A percentile compares a stretch with the other conserved stretches of the same genome.
These are phyloP conservation scores for Aspergillus jensenii DNA, from an alignment of 2,329 filamentous ascomycete species.

Conservation along the genomic window DNA sequence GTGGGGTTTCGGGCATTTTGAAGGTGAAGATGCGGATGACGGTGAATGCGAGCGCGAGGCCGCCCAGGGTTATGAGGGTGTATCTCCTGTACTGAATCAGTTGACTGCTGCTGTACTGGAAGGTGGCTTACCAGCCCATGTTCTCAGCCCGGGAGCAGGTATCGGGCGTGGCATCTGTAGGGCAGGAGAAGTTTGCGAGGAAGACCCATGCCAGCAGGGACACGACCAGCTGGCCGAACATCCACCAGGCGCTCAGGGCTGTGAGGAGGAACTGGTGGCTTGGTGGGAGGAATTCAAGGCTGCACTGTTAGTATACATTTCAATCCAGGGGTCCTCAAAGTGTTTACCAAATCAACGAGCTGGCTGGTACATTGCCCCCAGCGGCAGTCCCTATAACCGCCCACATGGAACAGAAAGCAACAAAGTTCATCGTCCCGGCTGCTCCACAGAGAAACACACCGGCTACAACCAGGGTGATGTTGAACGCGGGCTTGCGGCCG, in stretches of 20 bases:
- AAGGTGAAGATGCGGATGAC: constrained; percentile 29
- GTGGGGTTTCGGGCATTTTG: constrained; percentile 30
- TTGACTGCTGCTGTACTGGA: not conserved
- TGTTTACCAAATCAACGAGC: constrained; percentile 27
- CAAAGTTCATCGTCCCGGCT: constrained; percentile 26
- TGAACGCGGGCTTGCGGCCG: constrained; percentile 48
- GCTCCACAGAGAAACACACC: constrained; percentile 31
- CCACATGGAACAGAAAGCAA: constrained; percentile 30
- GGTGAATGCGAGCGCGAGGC: constrained; percentile 24
- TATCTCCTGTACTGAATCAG: constrained; percentile 20
- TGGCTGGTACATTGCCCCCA: constrained; percentile 28
- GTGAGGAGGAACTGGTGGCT: constrained; percentile 30
- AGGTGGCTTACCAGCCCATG: constrained; percentile 29
- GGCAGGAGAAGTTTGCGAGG: constrained; percentile 29
- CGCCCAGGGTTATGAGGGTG: constrained; percentile 27
- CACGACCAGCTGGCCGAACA: constrained; percentile 44
- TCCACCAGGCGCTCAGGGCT: constrained; percentile 51
- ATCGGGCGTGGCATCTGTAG: constrained; percentile 22
- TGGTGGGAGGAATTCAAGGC: constrained; percentile 28
- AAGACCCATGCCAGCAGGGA: constrained; percentile 31
- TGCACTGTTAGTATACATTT: not conserved
- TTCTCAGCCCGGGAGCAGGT: constrained; percentile 24
- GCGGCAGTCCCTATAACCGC: constrained; percentile 28
- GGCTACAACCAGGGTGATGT: constrained; percentile 45
- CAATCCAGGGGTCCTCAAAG: not conserved